These are phyloP conservation scores for Psilocybe tampanensis DNA, from an alignment of 768 basidiomycete species.

Conservation along the genomic window DNA sequence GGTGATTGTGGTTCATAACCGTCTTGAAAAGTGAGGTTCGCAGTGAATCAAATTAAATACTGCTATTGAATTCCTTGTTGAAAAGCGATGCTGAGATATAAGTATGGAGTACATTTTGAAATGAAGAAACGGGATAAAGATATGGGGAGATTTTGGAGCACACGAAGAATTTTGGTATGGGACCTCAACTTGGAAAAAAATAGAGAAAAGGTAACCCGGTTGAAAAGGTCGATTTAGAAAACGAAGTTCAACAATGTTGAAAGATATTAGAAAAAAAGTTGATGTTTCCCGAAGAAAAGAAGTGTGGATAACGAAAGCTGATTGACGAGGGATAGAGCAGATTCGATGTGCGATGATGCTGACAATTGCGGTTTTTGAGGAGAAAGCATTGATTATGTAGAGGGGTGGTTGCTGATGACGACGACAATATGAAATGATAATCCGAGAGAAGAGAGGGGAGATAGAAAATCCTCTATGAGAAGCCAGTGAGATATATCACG, in stretches of 20 bases:
- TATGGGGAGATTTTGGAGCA: background rate
- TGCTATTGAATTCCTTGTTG: conserved; percentile 15
- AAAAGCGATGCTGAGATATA: conserved; percentile 16
- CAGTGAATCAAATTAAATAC: conserved; percentile 9
- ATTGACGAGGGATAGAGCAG: conserved; percentile 13
- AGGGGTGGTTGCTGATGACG: conserved; percentile 10
- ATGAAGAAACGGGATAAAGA: conserved; percentile 1
- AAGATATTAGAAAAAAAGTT: conserved; percentile 1
- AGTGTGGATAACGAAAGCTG: conserved; percentile 1
- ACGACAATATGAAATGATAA: conserved; percentile 20
- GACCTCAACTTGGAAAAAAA: conserved; percentile 13
- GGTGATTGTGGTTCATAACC: too few species aligned
- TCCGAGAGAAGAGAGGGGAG: conserved; percentile 19
- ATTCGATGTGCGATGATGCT: conserved; percentile 9
- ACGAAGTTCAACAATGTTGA: background rate
- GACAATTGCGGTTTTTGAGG: conserved; percentile 10
- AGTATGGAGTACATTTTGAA: conserved; percentile 21
- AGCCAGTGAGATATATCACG: conserved; percentile 8
- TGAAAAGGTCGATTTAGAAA: conserved; percentile 9
- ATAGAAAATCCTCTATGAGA: conserved; percentile 17
- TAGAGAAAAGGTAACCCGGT: conserved; percentile 14
- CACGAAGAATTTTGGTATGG: conserved; percentile 8
- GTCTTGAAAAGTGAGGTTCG: background rate
- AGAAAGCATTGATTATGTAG: conserved; percentile 7
- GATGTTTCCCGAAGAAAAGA: conserved; percentile 6